Percentiles rank a stretch among this genome's conserved stretches.
These are phyloP conservation scores for Coniferiporia sulphurascens DNA, from an alignment of 1,284 basidiomycete genomes.

Conservation along the genomic window DNA sequence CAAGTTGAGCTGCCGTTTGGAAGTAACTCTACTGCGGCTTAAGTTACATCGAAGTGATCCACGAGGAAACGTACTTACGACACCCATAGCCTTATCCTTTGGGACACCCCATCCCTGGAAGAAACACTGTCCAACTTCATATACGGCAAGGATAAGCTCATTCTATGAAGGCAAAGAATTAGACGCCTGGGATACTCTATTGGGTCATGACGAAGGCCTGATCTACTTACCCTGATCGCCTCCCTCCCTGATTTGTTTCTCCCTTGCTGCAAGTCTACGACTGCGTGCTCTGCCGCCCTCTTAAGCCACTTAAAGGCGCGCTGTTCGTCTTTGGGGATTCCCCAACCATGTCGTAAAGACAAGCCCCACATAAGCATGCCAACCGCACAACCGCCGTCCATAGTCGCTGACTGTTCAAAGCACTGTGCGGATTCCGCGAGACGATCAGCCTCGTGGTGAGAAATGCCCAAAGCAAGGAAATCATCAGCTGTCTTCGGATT, in stretches of 20 bases:
- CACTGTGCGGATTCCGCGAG: conserved; percentile 68
- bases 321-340: conserved; percentile 70
- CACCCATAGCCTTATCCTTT: conserved; percentile 84
- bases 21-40: conserved; percentile 66
- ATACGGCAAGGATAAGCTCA: conserved; percentile 84
- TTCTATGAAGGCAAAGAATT: conserved; percentile 35
- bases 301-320: conserved; percentile 80
- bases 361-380: conserved; percentile 94
- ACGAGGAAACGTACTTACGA: conserved; percentile 43
- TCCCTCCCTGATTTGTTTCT: conserved; percentile 35
- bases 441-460: conserved; percentile 75
- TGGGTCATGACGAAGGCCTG: background rate
- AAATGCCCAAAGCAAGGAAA: conserved; percentile 73
- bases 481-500: conserved; percentile 36
- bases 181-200: conserved; percentile 3
- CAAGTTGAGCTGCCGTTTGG: conserved; percentile 75
- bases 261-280: conserved; percentile 69
- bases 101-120: conserved; percentile 87
- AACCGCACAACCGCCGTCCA: conserved; percentile 76
- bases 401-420: conserved; percentile 78
- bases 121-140: conserved; percentile 90
- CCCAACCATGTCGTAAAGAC: conserved; percentile 87
- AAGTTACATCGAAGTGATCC: conserved; percentile 13
- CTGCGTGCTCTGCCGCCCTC: conserved; percentile 75
- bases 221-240: conserved; percentile 38